These are phyloP conservation scores for Mortierella sp. DNA, from an alignment of 371 early-diverging fungal genomes.

Conservation along the genomic window DNA sequence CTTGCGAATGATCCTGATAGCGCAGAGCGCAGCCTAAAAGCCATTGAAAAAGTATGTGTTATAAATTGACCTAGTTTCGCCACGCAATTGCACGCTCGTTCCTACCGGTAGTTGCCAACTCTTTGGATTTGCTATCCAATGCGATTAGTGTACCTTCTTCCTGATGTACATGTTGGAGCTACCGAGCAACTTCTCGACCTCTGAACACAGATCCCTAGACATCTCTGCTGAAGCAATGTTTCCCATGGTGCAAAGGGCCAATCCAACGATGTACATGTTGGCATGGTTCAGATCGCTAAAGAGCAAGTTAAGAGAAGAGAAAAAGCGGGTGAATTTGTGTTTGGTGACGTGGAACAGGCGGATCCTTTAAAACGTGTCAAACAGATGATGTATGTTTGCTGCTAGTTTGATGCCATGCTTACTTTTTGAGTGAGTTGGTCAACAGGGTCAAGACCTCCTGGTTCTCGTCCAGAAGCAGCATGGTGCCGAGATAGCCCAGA, in stretches of 20 bases:
- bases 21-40: constrained; percentile 91
- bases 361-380: constrained; percentile 4
- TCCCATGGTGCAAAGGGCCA: constrained; percentile 96
- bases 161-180: constrained; percentile 94
- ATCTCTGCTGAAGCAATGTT: constrained; percentile 96
- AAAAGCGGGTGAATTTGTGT: constrained; percentile 11
- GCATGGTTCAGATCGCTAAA: constrained; percentile 92
- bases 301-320: constrained; percentile 12
- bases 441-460: constrained; percentile 96
- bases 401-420: constrained; percentile 24
- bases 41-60: not conserved
- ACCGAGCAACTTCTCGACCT: constrained; percentile 93
- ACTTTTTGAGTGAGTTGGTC: constrained; percentile 98
- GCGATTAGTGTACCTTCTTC: constrained; percentile 85
- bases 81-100: not conserved
- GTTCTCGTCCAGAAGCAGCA: constrained; percentile 97
- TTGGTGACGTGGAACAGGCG: constrained; percentile 17
- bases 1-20: constrained; percentile 90
- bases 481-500: constrained; percentile 96
- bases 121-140: constrained; percentile 1
- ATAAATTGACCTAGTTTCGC: not conserved
- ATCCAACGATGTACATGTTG: constrained; percentile 96
- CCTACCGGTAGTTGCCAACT: not conserved
- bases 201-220: constrained; percentile 94
- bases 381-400: not conserved